Percentiles rank a stretch among this genome's conserved stretches.
These are phyloP conservation scores for Dioscorea cayenensis DNA, from an alignment of 116 monocot species.

Conservation along the genomic window DNA sequence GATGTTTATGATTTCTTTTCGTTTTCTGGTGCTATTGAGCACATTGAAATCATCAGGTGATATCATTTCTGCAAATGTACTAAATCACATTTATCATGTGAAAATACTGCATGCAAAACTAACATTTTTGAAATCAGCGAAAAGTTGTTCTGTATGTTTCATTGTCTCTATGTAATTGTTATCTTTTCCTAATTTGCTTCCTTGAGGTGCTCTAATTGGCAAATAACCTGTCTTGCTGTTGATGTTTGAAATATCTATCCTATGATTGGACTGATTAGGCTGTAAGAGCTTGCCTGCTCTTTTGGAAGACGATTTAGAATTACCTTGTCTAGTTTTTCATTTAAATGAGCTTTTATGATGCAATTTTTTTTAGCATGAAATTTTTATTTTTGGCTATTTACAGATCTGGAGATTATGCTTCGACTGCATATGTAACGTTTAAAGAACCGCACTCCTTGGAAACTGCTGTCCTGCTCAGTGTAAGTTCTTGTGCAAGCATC, in stretches of 20 bases:
- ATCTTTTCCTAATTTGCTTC: no score
- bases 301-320: not conserved
- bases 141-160: no score
- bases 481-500: constrained; percentile 23
- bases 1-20: constrained; percentile 93
- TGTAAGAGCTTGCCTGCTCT: no score
- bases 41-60: constrained; percentile 91
- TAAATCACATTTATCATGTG: no score
- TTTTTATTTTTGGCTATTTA: not conserved
- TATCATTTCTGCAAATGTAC: not conserved
- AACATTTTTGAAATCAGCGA: no score
- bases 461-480: constrained; percentile 87
- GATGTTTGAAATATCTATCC: not conserved
- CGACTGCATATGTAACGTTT: constrained; percentile 92
- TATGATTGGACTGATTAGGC: no score
- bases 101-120: no score
- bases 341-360: not conserved
- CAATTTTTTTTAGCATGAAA: not conserved
- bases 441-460: constrained; percentile 78
- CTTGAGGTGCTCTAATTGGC: no score
- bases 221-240: no score
- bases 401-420: constrained; percentile 77
- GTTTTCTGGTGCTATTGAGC: constrained; percentile 89
- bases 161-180: no score
- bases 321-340: not conserved